These are phyloP conservation scores for Exophiala spinifera DNA, from an alignment of 2,329 filamentous ascomycete genomes.

Conservation along the genomic window DNA sequence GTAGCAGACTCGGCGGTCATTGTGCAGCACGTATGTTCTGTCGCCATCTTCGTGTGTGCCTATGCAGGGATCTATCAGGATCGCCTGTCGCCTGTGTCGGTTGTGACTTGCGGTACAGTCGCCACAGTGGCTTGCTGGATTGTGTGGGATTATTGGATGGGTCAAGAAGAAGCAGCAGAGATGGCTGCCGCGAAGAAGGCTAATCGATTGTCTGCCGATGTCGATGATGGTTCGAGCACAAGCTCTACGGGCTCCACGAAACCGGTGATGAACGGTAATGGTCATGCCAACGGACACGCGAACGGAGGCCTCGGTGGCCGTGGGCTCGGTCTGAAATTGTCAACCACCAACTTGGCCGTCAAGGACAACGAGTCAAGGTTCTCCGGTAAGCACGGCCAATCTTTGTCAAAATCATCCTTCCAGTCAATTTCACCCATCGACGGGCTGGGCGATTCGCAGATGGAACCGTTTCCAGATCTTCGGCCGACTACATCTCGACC, in stretches of 20 bases:
- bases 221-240: constrained; percentile 40
- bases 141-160: constrained; percentile 87
- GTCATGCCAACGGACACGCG: constrained; percentile 31
- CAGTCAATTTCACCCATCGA: constrained; percentile 43
- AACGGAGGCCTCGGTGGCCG: constrained; percentile 34
- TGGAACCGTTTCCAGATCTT: constrained; percentile 38
- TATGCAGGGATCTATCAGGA: constrained; percentile 88
- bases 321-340: constrained; percentile 44
- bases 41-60: constrained; percentile 89
- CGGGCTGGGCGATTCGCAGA: constrained; percentile 12
- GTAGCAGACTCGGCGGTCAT: constrained; percentile 95
- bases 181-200: constrained; percentile 28
- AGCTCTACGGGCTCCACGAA: constrained; percentile 38
- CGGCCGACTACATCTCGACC: constrained; percentile 26
- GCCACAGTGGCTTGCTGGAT: constrained; percentile 85
- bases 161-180: constrained; percentile 57
- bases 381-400: constrained; percentile 46
- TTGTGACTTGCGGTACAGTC: constrained; percentile 79
- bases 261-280: constrained; percentile 32
- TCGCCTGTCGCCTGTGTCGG: constrained; percentile 81
- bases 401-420: constrained; percentile 56
- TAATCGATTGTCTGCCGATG: constrained; percentile 25
- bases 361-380: constrained; percentile 26
- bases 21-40: constrained; percentile 92
- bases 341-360: constrained; percentile 36